Evolutionary conservation across 2,329 filamentous ascomycete genomes (phyloP), one percentile per base, ranked within the genome.

Genomic region (Fusarium tupiense): DNA sequence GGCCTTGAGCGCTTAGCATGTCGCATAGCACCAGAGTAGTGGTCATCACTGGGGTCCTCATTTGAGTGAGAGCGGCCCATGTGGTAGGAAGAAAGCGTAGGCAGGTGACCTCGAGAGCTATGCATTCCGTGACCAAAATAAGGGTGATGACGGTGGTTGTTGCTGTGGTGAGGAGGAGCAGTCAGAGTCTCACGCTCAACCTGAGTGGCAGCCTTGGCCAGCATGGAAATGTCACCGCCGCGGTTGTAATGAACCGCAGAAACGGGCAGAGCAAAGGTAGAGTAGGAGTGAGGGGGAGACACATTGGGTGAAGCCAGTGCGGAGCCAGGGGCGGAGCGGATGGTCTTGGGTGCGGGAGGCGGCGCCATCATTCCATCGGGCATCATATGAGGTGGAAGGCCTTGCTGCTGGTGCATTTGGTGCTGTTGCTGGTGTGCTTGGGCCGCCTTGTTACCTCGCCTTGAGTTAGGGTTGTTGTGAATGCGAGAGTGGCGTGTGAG

Each of bases 381-480:
- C 71, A 85, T 84, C 77, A 88, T 83, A 64, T 86, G 84, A 61
- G 85, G 84, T 59, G 81, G 78, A 49, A 82, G 67, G 62, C 84
- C 83, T 74, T 83, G 82, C 56, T 81, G 80, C 65, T 83, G 80
- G 74, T 82, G 81, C 65, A 81, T 81, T 72, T 83, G 81, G 41
- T 80, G 78, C 61, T 80, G 79, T 26, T 82, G 80, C 56, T 82
- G 81, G 53, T 83, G 82, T 64, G 86, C 84, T 76, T 88, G 86
- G 35, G 83, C 71, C 16, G 72, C 91, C 87, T 98, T 98, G 88
- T 97, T 97, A 76, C 94, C 95, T 81, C 96, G 89, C 81, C 96
- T 90, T 66, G 95, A 98, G 88, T 98, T 98, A 67, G 96, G 96
- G 85, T 98, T 99, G 90, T 94, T 98, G 90, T 99, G 96, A 86